Evolutionary conservation across 257 asterid species (phyloP).

Genomic region (Knoxia roxburghii): DNA sequence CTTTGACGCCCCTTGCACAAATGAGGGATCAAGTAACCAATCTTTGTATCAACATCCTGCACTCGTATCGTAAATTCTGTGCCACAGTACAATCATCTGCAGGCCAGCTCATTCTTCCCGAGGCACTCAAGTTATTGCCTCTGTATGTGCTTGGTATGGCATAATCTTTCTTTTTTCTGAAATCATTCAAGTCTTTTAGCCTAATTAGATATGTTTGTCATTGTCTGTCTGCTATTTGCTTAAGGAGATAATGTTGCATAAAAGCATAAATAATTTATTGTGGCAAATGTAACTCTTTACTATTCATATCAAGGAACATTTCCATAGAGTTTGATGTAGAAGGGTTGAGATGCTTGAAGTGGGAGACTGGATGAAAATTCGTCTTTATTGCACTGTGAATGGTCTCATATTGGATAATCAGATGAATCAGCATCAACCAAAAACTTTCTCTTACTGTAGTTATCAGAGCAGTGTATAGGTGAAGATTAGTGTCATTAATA

Average conservation of each 20-base stretch:
- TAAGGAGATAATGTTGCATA: neutral
- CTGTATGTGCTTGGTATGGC: constrained; percentile 82
- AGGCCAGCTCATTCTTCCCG: constrained; percentile 97
- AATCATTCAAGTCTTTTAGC: neutral
- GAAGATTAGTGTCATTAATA: neutral
- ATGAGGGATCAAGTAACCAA: constrained; percentile 87
- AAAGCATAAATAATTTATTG: neutral
- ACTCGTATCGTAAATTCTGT: constrained; percentile 89
- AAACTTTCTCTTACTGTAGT: too few species aligned
- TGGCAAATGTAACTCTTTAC: neutral
- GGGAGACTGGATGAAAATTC: neutral
- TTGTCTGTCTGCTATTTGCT: neutral
- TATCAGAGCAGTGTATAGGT: neutral
- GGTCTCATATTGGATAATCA: neutral
- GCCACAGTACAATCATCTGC: constrained; percentile 82
- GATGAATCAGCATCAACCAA: too few species aligned
- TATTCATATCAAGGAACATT: neutral
- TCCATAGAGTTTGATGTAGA: neutral
- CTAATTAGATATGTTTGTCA: neutral
- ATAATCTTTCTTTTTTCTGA: constrained; percentile 6
- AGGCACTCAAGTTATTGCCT: constrained; percentile 94
- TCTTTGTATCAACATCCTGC: constrained; percentile 80
- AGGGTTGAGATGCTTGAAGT: neutral
- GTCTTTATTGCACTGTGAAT: neutral
- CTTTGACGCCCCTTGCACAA: constrained; percentile 68